Base-by-base conservation (phyloP, 169 alveolate species). In the Perkinsus marinus region DNA sequence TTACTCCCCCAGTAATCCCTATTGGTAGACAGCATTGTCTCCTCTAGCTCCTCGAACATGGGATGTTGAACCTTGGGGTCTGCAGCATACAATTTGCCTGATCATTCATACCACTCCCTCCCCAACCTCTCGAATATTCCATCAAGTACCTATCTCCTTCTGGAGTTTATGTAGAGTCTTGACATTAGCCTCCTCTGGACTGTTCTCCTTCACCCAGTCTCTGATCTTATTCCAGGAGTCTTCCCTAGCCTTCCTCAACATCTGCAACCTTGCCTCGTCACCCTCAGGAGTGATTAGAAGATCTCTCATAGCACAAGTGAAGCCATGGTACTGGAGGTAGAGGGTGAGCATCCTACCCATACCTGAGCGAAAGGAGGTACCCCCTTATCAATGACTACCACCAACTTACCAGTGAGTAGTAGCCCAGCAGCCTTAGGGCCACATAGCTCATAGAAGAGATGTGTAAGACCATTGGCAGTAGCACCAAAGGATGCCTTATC, bases 401-500 rank as follows among this genome's bases (percentile, higher is more conserved):
- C 5, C 19, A 6, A 2, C 79, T 57, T 57, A 57, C 79, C 79
- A 57, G 79, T 57, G 5, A 98, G 93, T 47, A 98, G 97, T 91
- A 97, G 96, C 68, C 99, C 99, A 36, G 98, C 97, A 91, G 97
- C 96, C 91, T 96, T 94, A 0, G 98, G 95, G 2, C 99, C 99
- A 91, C 96, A 97, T 68, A 97, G 94, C 95, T 98, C 99, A 94
- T 96, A 97, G 91, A 97, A 97, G 89, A 98, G 96, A 95, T 99
- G 99, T 91, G 98, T 97, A 92, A 99, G 92, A 43, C 99, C 99
- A 94, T 96, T 98, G 57, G 98, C 97, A 39, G 98, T 96, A 39
- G 99, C 97, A 68, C 99, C 99, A 69, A 99, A 96, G 94, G 98
- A 98, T 57, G 97, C 96, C 94, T 99, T 99, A 93, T 98, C 99